Evolutionary conservation across 139 green algal genomes (phyloP).

Genomic region (Tetraselmis chui): DNA sequence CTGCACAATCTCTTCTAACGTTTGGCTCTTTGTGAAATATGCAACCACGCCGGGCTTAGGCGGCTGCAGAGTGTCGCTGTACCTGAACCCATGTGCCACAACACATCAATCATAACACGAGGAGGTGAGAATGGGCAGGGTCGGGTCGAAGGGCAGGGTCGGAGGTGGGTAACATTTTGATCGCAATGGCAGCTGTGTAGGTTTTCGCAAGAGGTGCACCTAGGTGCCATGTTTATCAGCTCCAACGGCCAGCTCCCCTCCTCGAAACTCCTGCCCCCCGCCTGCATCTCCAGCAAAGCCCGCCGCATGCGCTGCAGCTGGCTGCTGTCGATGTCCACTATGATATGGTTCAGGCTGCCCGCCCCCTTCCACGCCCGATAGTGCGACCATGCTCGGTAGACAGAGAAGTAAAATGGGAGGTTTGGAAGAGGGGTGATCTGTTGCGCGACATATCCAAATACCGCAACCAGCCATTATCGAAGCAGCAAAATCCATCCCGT

Average conservation of each 20-base stretch:
- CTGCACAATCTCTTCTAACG: not conserved
- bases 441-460: too few species aligned
- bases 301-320: conserved; percentile 11
- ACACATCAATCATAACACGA: too few species aligned
- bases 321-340: not conserved
- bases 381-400: conserved; percentile 51
- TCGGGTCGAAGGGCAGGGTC: too few species aligned
- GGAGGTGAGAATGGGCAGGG: too few species aligned
- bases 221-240: conserved; percentile 14
- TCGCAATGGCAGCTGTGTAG: not conserved
- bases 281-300: conserved; percentile 10
- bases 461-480: too few species aligned
- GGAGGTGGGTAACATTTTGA: not conserved
- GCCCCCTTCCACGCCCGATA: conserved; percentile 27
- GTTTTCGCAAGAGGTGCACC: not conserved
- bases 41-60: not conserved
- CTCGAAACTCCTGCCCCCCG: not conserved
- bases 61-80: not conserved
- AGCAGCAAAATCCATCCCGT: too few species aligned
- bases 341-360: not conserved
- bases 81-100: too few species aligned
- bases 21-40: not conserved
- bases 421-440: conserved; percentile 53
- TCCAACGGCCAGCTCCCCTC: conserved; percentile 7
- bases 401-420: conserved; percentile 61